These are phyloP conservation scores for Fusarium avenaceum DNA, from an alignment of 2,329 filamentous ascomycete genomes.

Conservation along the genomic window DNA sequence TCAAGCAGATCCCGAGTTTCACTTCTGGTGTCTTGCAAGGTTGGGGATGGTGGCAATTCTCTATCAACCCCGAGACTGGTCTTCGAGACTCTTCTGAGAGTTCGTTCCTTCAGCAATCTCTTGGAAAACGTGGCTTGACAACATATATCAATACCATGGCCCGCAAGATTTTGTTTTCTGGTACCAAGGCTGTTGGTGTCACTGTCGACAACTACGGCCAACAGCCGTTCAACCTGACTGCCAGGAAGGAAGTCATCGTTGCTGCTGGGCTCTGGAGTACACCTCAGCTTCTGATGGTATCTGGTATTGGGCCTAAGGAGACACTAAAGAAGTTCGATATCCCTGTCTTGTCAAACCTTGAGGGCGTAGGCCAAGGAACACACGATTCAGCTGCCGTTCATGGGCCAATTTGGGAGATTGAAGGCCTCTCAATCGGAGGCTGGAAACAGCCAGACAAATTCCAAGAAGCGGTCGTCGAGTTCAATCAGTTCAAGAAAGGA, in stretches of 20 bases:
- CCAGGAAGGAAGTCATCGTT: conserved; percentile 8
- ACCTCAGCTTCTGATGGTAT: conserved; percentile 11
- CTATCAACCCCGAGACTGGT: conserved; percentile 17
- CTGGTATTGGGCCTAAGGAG: background rate
- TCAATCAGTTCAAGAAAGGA: background rate
- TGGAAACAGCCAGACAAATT: conserved; percentile 1
- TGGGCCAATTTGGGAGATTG: conserved; percentile 8
- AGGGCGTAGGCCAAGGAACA: conserved; percentile 2
- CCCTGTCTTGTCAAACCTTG: background rate
- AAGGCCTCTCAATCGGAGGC: background rate
- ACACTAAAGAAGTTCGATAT: conserved; percentile 1
- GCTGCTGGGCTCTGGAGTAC: conserved; percentile 5
- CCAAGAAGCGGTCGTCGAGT: conserved; percentile 2
- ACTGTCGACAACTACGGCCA: conserved; percentile 7
- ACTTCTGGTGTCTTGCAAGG: conserved; percentile 15
- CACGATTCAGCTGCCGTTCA: conserved; percentile 11
- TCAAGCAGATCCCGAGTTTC: conserved; percentile 15
- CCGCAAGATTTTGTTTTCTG: conserved; percentile 2
- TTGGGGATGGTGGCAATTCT: conserved; percentile 25
- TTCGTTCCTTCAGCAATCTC: background rate
- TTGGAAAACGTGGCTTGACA: background rate
- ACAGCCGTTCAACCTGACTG: conserved; percentile 1
- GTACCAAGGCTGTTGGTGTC: background rate
- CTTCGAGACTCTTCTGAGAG: conserved; percentile 17
- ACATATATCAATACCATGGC: conserved; percentile 8